Evolutionary conservation across 768 basidiomycete species (phyloP).

Genomic region (Hydnum rufescens): DNA sequence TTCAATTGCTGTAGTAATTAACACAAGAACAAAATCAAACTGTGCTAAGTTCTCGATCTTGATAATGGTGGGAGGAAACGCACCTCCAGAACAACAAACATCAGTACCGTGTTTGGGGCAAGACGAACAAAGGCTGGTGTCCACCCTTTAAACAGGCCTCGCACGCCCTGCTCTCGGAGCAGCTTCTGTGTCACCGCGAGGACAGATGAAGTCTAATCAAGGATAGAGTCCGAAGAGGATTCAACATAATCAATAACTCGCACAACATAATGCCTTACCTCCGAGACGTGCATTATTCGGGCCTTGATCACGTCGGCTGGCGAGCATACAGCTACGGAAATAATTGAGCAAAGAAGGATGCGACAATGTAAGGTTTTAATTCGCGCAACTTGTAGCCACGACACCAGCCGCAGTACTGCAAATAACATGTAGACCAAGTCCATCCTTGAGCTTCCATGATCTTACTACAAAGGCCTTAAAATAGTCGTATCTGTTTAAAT

Average conservation of each 20-base stretch:
- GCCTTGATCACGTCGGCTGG: constrained; percentile 11
- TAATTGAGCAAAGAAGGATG: neutral
- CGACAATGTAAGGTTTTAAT: neutral
- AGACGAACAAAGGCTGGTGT: constrained; percentile 10
- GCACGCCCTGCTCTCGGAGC: constrained; percentile 6
- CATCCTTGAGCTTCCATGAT: constrained; percentile 7
- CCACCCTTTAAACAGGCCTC: constrained; percentile 10
- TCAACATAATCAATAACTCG: neutral
- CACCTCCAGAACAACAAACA: constrained; percentile 11
- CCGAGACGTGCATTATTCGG: constrained; percentile 8
- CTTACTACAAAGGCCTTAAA: constrained; percentile 1
- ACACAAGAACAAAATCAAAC: neutral
- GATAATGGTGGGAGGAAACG: too few relatives aligned
- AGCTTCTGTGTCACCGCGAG: constrained; percentile 3
- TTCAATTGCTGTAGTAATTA: neutral
- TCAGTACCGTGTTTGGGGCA: constrained; percentile 10
- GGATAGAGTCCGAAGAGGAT: neutral
- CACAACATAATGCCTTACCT: neutral
- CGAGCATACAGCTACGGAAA: constrained; percentile 7
- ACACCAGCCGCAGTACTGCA: constrained; percentile 6
- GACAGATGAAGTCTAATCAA: constrained; percentile 3
- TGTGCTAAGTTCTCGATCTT: too few relatives aligned
- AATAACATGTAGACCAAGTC: constrained; percentile 7
- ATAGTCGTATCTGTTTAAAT: constrained; percentile 1
- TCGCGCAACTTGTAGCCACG: constrained; percentile 9